These are phyloP conservation scores for Vigna unguiculata DNA, from an alignment of 306 rosid species.

Conservation along the genomic window DNA sequence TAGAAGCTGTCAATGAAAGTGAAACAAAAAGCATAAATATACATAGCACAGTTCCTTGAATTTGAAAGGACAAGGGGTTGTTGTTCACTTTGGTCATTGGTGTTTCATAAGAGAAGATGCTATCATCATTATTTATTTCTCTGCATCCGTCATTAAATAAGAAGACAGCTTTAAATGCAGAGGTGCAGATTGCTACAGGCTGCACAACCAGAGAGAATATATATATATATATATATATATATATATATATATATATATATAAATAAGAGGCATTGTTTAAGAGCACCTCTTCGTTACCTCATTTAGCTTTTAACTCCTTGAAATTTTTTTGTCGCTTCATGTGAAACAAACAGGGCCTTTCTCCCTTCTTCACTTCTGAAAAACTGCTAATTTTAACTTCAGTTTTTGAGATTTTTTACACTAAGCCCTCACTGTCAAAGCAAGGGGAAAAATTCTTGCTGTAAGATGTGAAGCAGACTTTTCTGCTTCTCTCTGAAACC, in stretches of 20 bases:
- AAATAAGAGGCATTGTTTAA: slow-evolving; percentile 34
- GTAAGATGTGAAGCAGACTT: background rate
- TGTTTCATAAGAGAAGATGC: slow-evolving; percentile 48
- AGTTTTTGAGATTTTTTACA: slow-evolving; percentile 25
- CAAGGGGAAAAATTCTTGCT: slow-evolving; percentile 4
- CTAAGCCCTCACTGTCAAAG: background rate
- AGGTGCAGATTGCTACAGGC: slow-evolving; percentile 28
- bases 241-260: background rate
- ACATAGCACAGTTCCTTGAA: slow-evolving; percentile 52
- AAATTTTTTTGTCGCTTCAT: slow-evolving; percentile 41
- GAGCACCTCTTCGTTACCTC: slow-evolving; percentile 50
- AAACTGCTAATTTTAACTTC: slow-evolving; percentile 40
- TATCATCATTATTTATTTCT: slow-evolving; percentile 57
- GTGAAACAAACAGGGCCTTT: slow-evolving; percentile 33
- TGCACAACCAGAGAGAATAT: slow-evolving; percentile 53
- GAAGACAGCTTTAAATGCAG: slow-evolving; percentile 56
- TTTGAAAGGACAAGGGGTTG: slow-evolving; percentile 67
- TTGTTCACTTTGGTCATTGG: slow-evolving; percentile 46
- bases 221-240: background rate
- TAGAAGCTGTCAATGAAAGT: slow-evolving; percentile 77
- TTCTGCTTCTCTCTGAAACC: background rate
- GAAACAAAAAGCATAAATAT: slow-evolving; percentile 67
- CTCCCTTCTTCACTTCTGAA: slow-evolving; percentile 12
- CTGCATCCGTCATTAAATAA: slow-evolving; percentile 63
- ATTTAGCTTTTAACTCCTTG: slow-evolving; percentile 52